phyloP scores from a whole-genome alignment of 129 eudicot genomes.

The Tanacetum coccineum region DNA sequence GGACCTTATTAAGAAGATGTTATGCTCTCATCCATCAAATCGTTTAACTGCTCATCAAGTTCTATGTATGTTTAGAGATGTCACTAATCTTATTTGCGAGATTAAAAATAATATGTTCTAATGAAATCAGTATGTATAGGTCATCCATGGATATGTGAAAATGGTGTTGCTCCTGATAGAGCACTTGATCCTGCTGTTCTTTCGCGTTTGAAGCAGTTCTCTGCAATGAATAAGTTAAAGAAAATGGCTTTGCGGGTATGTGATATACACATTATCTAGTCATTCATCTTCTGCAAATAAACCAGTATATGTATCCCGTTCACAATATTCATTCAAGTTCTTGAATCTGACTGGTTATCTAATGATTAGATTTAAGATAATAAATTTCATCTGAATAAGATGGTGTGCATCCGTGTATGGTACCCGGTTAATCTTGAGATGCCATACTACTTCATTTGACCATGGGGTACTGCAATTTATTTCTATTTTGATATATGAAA shows the following conservation, averaged over 20 bases:
- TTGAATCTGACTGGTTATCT: neutral
- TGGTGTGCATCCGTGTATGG: neutral
- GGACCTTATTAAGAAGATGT: conserved; percentile 82
- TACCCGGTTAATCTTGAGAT: neutral
- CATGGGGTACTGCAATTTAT: neutral
- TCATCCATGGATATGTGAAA: conserved; percentile 79
- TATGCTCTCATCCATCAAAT: conserved; percentile 62
- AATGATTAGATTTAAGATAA: too few species aligned
- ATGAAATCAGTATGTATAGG: neutral
- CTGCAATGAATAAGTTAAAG: conserved; percentile 96
- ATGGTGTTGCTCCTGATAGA: conserved; percentile 96
- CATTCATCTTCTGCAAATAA: neutral
- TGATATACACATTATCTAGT: neutral
- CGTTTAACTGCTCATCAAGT: conserved; percentile 96
- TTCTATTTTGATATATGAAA: neutral
- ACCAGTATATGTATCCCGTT: neutral
- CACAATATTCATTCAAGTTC: neutral
- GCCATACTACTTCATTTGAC: neutral
- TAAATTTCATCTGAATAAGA: neutral
- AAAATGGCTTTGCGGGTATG: conserved; percentile 98
- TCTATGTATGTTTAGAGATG: conserved; percentile 47
- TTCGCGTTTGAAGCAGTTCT: conserved; percentile 91
- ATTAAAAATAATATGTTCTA: conserved; percentile 13
- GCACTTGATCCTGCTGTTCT: conserved; percentile 95
- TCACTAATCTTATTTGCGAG: neutral